phyloP scores from a whole-genome alignment of 768 basidiomycete genomes.

The Serendipita vermifera region DNA sequence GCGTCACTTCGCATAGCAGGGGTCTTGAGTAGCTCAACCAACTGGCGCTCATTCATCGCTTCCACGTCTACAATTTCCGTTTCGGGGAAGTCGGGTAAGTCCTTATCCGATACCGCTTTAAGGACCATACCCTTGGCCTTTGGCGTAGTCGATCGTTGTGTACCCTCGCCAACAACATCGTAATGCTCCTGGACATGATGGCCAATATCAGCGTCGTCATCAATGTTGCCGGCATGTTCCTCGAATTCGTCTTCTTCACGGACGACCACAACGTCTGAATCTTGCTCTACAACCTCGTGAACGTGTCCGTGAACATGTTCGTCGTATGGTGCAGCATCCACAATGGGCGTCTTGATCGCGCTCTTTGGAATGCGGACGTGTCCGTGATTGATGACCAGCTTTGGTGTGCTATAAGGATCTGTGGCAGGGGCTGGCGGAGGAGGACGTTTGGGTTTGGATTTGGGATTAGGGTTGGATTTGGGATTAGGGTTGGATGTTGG shows the following conservation, averaged over 20 bases:
- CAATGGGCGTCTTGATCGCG: background rate
- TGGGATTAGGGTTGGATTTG: background rate
- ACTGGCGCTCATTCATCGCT: conserved; percentile 5
- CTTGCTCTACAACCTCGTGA: background rate
- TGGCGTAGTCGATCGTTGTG: background rate
- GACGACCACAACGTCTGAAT: conserved; percentile 4
- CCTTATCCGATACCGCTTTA: no score
- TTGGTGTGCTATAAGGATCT: background rate
- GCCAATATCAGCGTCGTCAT: conserved; percentile 1
- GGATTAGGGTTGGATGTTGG: background rate
- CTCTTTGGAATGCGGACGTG: no score
- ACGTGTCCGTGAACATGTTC: background rate
- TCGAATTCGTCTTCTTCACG: background rate
- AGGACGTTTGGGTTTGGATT: background rate
- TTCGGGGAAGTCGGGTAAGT: background rate
- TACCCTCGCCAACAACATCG: background rate
- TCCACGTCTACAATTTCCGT: conserved; percentile 6
- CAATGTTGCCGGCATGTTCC: background rate
- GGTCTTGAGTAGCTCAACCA: background rate
- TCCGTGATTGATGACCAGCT: background rate
- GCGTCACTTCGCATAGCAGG: conserved; percentile 7
- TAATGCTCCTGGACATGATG: conserved; percentile 8
- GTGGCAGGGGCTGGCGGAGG: background rate
- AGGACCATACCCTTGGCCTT: background rate
- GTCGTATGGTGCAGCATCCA: background rate